Conservation (phyloP, 805 yeast species). For the Saccharomycopsis sp. region DNA sequence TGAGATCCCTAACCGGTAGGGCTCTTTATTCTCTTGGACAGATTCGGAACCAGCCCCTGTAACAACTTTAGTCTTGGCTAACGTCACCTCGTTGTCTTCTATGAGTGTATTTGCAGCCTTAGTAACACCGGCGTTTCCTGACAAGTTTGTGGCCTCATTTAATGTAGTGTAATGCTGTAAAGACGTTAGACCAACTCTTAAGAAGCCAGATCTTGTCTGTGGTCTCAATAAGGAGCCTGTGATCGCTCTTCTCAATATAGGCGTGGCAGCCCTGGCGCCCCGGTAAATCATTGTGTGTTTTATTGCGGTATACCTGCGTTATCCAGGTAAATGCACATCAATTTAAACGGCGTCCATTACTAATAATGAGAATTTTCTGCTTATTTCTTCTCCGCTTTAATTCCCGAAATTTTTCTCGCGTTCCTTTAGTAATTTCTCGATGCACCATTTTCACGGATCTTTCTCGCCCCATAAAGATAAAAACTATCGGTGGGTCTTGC, state of each 20-base stretch:
- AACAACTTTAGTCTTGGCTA: constrained; percentile 12
- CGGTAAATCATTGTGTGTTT: neutral
- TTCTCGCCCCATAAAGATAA: neutral
- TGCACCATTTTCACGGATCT: neutral
- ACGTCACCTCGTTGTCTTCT: constrained; percentile 12
- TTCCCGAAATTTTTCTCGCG: neutral
- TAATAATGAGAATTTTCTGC: too few species aligned
- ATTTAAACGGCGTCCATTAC: too few species aligned
- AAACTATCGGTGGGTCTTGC: neutral
- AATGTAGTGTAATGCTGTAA: neutral
- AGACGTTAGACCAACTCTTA: neutral
- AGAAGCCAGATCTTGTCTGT: neutral
- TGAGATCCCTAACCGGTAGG: constrained; percentile 31
- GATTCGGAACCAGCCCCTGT: constrained; percentile 12
- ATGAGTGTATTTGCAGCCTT: constrained; percentile 9
- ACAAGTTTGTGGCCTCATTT: neutral
- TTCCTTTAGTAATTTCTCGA: neutral
- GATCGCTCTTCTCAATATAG: neutral
- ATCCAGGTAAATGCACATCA: too few species aligned
- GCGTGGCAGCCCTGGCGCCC: neutral
- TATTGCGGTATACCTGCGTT: neutral
- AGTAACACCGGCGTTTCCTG: neutral
- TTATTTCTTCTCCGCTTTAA: too few species aligned
- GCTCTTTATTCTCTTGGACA: constrained; percentile 19
- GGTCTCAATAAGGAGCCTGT: neutral